Evolutionary conservation across 257 asterid species (phyloP), one percentile per base, ranked within the genome.

Genomic region (Rehmannia glutinosa): DNA sequence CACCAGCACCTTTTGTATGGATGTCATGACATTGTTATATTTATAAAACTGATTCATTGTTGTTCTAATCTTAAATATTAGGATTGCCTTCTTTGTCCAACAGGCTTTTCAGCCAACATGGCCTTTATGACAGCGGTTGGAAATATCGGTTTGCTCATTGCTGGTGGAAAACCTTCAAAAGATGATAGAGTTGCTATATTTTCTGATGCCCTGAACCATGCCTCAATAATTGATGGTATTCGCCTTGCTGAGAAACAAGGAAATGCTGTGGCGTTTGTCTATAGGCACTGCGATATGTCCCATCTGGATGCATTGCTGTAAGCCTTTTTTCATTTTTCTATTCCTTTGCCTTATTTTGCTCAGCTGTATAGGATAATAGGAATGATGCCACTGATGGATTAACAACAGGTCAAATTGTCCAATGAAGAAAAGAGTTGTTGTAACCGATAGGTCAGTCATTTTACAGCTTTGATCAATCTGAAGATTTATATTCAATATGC

Each of bases 1-100:
- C 52, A 41, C 60, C 47, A 47, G 13, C 61, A 8, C 46, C 72
- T 32, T 63, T 59, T 51, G 28, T 17, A 21, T 32, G 59, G 12
- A 16, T 65, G 25, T 45, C 62, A 36, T 43, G 21, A 20, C 55
- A n/a, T 59, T 36, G 9, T 49, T 46, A 32, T 57, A 17, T 49
- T 58, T 23, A 15, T 8, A 57, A 33, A 71, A 75, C 82, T 84
- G 79, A 85, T 79, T 75, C 52, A 15, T 70, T 46, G 61, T 75
- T 75, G 68, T 75, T 80, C 85, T 80, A 78, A 77, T 77, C 73
- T 73, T 73, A 75, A 80, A 80, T 82, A 79, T 85, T 83, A 94
- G 99, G 99, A 94, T 77, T 94, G 99, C 92, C 96, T 91, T 87
- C 99, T 94, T 85, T 94, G 99, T 85, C 97, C 99, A 72, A 88